A percentile compares a stretch with the other conserved stretches of the same genome.
These are phyloP conservation scores for Gossypium aridum DNA, from an alignment of 441 rosid genomes.

Conservation along the genomic window DNA sequence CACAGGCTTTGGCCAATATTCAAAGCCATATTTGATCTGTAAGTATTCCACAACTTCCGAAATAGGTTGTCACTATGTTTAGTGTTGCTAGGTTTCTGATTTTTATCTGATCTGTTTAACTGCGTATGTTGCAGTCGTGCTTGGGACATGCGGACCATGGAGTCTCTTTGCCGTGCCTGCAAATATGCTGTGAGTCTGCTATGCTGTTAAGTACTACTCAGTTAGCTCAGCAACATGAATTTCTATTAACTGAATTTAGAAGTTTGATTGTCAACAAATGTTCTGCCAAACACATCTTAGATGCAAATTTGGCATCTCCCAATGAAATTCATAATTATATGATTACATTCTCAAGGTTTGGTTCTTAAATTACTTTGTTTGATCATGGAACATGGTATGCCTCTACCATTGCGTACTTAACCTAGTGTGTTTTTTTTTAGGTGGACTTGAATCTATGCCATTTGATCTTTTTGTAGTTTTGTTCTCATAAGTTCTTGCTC, in stretches of 20 bases:
- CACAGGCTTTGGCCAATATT: conserved; percentile 91
- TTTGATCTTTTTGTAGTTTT: not conserved
- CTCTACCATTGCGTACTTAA: conserved; percentile 3
- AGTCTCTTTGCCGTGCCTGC: conserved; percentile 98
- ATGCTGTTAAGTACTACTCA: not conserved
- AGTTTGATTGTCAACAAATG: conserved; percentile 7
- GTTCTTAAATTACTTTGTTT: not conserved
- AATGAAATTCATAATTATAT: not conserved
- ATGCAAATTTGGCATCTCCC: not conserved
- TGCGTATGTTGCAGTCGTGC: conserved; percentile 72
- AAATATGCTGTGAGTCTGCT: conserved; percentile 87
- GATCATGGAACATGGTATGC: not conserved
- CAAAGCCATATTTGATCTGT: conserved; percentile 88
- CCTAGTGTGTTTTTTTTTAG: not conserved
- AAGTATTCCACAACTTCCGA: conserved; percentile 28
- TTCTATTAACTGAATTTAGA: not conserved
- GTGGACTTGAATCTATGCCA: not conserved
- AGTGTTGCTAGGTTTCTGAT: not conserved
- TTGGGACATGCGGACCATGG: conserved; percentile 99
- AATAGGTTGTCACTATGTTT: not conserved
- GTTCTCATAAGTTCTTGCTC: not conserved
- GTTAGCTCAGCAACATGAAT: not conserved
- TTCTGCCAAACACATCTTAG: not conserved
- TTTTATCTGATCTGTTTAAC: conserved; percentile 15
- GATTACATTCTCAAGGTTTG: not conserved